Evolutionary conservation across 2,329 filamentous ascomycete genomes (phyloP), one percentile per base, ranked within the genome.

Genomic region (Aspergillus oerlinghausenensis): DNA sequence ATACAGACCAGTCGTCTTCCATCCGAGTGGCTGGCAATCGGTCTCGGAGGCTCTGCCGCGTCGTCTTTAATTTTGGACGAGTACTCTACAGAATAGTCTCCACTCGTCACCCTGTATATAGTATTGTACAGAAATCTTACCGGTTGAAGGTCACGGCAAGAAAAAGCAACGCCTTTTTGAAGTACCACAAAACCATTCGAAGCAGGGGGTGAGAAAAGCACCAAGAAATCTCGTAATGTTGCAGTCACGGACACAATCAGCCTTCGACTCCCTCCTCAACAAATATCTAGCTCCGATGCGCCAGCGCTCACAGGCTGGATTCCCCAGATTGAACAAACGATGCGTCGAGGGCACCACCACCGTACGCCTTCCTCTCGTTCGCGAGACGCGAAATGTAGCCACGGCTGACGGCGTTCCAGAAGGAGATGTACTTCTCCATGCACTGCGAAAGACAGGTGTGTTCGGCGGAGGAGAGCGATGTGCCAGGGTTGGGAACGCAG

Each of bases 401-500:
- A 50, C 80, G 74, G 77, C 86, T 88, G 68, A 90, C 86, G 61
- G 82, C 78, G 76, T 92, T 92, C 89, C 89, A 93, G 10, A 88
- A 83, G 32, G 81, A 77, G 80, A 92, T 90, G 80, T 92, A 93
- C 75, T 92, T 92, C 67, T 92, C 88, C 84, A 92, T 89, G 79
- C 89, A 93, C 59, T 82, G 80, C 21, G 83, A 89, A 69, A 89
- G 81, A 78, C 89, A 93, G 23, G 82, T 80, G 69, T 85, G 80
- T 73, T 93, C 89, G 74, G 82, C 75, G 74, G 81, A 83, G 51
- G 86, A 87, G 55, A 92, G 76, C 54, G 84, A 85, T 51, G 80
- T 73, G 56, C 88, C 86, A 54, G 89, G 74, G 68, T 87, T 86
- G 51, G 88, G 80, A 17, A 92, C 78, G 74, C 89, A 93, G 72